Evolutionary conservation across 306 rosid genomes (phyloP).

Genomic region (Trichosanthes cucumerina): DNA sequence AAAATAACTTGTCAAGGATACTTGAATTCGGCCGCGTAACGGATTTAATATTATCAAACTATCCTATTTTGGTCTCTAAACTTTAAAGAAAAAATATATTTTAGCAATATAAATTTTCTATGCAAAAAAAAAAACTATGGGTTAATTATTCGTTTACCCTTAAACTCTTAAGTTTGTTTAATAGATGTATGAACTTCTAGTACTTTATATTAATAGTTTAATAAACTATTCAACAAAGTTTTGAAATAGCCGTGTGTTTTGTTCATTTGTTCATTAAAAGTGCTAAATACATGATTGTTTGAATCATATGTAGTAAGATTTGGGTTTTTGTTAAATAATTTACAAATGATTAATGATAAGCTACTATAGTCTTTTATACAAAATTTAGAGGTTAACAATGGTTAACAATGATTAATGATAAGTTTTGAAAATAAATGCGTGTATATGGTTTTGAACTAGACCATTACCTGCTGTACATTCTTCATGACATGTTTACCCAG

Average conservation of each 20-base stretch:
- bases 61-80: neutral
- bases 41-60: neutral
- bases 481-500: slow-evolving; percentile 18
- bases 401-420: no score
- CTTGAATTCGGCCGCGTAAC: neutral
- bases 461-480: slow-evolving; percentile 10
- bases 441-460: neutral
- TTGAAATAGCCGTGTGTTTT: neutral
- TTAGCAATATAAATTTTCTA: neutral
- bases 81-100: no score
- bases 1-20: no score
- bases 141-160: no score
- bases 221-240: neutral
- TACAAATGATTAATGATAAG: no score
- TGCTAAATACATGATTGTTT: no score
- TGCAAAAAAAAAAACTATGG: neutral
- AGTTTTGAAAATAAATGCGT: no score
- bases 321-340: no score
- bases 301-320: no score
- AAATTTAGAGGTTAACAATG: no score
- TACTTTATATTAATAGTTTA: neutral
- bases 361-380: no score
- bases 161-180: no score
- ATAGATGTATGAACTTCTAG: neutral
- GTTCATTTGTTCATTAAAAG: neutral